Evolutionary conservation across 768 basidiomycete genomes (phyloP).

Genomic region (Rhizopogon rudus): DNA sequence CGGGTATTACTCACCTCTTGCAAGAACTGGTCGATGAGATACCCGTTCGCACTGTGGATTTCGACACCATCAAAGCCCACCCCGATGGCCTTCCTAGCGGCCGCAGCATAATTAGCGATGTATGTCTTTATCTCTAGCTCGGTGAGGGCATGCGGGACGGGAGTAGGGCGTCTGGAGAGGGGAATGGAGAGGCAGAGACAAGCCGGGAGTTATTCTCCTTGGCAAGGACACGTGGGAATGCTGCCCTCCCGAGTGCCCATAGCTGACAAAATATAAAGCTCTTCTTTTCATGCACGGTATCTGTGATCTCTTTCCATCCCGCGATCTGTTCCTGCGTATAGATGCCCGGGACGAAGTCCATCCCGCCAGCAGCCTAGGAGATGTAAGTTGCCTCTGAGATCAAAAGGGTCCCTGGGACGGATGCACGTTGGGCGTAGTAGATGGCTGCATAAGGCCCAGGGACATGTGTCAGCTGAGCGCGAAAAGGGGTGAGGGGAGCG

Average conservation of each 20-base stretch:
- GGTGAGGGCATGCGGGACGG: conserved; percentile 35
- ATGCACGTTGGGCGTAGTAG: conserved; percentile 34
- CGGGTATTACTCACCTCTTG: conserved; percentile 35
- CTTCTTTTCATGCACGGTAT: conserved; percentile 39
- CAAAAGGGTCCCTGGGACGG: conserved; percentile 34
- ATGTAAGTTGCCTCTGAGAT: conserved; percentile 44
- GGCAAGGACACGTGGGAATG: conserved; percentile 13
- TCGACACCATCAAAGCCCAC: conserved; percentile 65
- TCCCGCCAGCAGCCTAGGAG: conserved; percentile 24
- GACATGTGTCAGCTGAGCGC: conserved; percentile 21
- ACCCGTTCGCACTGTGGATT: conserved; percentile 28
- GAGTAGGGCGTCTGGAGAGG: conserved; percentile 3
- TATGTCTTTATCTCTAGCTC: conserved; percentile 41
- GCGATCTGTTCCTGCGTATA: conserved; percentile 45
- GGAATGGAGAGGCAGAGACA: conserved; percentile 22
- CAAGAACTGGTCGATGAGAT: conserved; percentile 37
- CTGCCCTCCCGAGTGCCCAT: conserved; percentile 43
- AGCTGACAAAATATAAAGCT: conserved; percentile 41
- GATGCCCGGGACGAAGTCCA: conserved; percentile 41
- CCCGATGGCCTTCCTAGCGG: conserved; percentile 46
- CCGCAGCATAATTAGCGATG: conserved; percentile 36
- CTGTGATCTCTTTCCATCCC: conserved; percentile 48
- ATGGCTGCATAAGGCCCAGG: conserved; percentile 27
- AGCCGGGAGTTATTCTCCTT: conserved; percentile 13
- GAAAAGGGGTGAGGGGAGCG: conserved; percentile 31